A percentile compares a stretch with the other conserved stretches of the same genome.
phyloP scores from a whole-genome alignment of 805 yeast species.

The Saccharomycopsis fibuligera region DNA sequence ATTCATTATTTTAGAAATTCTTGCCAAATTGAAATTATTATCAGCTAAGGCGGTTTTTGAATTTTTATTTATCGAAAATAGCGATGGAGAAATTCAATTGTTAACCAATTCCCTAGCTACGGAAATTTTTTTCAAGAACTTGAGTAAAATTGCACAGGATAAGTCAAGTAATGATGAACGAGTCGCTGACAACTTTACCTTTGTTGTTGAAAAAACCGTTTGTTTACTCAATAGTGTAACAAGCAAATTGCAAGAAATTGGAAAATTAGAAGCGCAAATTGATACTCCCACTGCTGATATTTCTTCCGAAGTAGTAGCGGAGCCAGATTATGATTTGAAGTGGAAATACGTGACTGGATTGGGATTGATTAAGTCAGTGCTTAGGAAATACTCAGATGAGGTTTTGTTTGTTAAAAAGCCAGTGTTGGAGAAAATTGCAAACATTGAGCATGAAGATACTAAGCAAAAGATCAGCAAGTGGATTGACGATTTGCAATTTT shows the following conservation, averaged over 20 bases:
- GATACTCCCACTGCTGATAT: neutral
- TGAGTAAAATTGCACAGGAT: neutral
- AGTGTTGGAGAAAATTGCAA: conserved; percentile 31
- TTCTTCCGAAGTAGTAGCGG: neutral
- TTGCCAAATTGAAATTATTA: conserved; percentile 41
- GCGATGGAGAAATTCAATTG: neutral
- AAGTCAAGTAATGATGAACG: neutral
- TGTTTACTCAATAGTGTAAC: neutral
- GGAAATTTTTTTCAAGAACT: conserved; percentile 3
- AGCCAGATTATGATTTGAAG: conserved; percentile 26
- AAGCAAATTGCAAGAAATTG: neutral
- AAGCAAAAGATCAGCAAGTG: conserved; percentile 27
- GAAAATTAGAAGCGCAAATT: neutral
- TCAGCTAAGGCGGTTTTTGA: conserved; percentile 36
- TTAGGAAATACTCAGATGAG: conserved; percentile 42
- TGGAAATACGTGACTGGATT: conserved; percentile 38
- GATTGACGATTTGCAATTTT: conserved; percentile 32
- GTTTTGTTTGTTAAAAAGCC: conserved; percentile 29
- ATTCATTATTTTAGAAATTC: conserved; percentile 47
- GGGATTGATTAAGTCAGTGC: conserved; percentile 33
- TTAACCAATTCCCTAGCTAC: conserved; percentile 14
- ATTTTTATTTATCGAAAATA: conserved; percentile 30
- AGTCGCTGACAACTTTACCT: neutral
- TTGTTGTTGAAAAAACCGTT: neutral
- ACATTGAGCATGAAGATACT: conserved; percentile 30